phyloP scores from a whole-genome alignment of 1,284 basidiomycete genomes.

The Clitocybe nebularis region DNA sequence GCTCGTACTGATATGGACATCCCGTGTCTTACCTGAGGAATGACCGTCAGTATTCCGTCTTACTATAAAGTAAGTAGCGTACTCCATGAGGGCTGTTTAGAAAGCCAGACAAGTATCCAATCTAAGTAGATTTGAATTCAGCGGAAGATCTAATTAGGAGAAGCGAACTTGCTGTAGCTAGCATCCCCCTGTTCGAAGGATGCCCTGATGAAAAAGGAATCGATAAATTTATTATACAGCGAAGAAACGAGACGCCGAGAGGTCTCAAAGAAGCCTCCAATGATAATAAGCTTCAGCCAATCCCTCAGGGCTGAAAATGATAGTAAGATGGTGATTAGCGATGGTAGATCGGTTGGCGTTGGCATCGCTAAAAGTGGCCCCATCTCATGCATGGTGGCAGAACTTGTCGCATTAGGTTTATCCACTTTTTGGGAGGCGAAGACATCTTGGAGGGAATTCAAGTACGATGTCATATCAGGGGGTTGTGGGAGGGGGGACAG shows the following conservation, averaged over 20 bases:
- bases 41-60: neutral
- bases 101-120: constrained; percentile 53
- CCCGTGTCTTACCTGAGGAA: constrained; percentile 31
- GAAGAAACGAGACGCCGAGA: constrained; percentile 16
- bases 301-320: constrained; percentile 38
- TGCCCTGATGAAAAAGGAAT: constrained; percentile 19
- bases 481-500: neutral
- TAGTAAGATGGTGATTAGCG: constrained; percentile 32
- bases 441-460: neutral
- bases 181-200: constrained; percentile 19
- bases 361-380: neutral
- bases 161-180: constrained; percentile 17
- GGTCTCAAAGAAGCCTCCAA: constrained; percentile 21
- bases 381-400: neutral
- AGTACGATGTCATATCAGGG: neutral
- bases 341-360: constrained; percentile 16
- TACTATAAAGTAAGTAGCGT: constrained; percentile 8
- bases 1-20: constrained; percentile 39
- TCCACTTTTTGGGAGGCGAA: neutral
- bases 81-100: constrained; percentile 41
- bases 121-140: constrained; percentile 20
- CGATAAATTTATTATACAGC: constrained; percentile 13
- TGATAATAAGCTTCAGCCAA: constrained; percentile 21
- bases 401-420: neutral
- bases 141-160: neutral